phyloP scores from a whole-genome alignment of 176 grass and related monocot species.

The Avena atlantica region DNA sequence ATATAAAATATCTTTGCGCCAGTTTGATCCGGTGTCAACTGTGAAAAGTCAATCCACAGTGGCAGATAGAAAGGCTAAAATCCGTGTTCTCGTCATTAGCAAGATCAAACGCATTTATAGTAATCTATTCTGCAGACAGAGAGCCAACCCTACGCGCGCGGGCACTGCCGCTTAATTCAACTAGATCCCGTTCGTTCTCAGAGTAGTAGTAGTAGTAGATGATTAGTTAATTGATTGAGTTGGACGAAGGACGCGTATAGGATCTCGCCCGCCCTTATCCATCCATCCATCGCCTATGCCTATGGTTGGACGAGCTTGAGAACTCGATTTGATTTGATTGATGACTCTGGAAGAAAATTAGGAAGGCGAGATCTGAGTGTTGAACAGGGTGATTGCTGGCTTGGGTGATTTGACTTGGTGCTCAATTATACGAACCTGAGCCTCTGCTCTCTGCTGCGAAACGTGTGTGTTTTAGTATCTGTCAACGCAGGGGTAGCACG shows the following conservation, averaged over 20 bases:
- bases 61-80: constrained; percentile 44
- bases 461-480: too few species aligned
- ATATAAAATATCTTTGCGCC: background rate
- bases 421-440: too few species aligned
- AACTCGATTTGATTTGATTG: too few species aligned
- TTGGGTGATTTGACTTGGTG: too few species aligned
- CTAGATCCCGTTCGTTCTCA: too few species aligned
- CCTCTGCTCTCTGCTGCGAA: too few species aligned
- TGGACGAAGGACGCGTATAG: background rate
- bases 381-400: too few species aligned
- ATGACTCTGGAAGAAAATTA: too few species aligned
- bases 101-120: background rate
- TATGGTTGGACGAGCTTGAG: too few species aligned
- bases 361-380: too few species aligned
- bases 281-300: background rate
- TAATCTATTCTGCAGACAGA: background rate
- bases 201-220: background rate
- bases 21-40: background rate
- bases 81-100: constrained; percentile 41
- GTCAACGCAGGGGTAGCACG: too few species aligned
- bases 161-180: too few species aligned
- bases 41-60: constrained; percentile 26
- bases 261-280: background rate
- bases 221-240: background rate
- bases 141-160: constrained; percentile 37